Conservation (phyloP, 352 stramenopile genomes). For the Blastocystis sp. region DNA sequence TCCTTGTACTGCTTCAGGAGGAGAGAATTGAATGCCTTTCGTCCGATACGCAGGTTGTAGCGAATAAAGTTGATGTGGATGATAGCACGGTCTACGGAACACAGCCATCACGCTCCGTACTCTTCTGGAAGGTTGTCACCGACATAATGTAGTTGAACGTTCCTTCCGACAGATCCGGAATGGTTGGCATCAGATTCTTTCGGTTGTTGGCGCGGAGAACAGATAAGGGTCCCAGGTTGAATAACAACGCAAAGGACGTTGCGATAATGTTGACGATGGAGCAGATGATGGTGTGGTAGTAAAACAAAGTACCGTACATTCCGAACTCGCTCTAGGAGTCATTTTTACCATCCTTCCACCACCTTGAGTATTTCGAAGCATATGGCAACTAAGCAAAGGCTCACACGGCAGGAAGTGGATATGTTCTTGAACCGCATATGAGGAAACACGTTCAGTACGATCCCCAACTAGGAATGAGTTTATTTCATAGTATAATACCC, state of each 20-base stretch:
- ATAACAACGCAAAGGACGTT: slow-evolving; percentile 47
- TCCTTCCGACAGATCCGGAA: slow-evolving; percentile 60
- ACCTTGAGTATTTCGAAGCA: slow-evolving; percentile 55
- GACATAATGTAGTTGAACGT: slow-evolving; percentile 66
- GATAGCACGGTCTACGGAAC: slow-evolving; percentile 18
- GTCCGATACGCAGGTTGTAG: slow-evolving; percentile 30
- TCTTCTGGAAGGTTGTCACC: slow-evolving; percentile 56
- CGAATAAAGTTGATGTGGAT: slow-evolving; percentile 67
- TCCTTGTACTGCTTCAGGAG: slow-evolving; percentile 54
- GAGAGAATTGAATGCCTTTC: slow-evolving; percentile 61
- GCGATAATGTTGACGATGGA: slow-evolving; percentile 51
- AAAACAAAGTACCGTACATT: slow-evolving; percentile 57
- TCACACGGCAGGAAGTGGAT: slow-evolving; percentile 46
- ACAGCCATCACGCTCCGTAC: neutral
- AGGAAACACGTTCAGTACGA: slow-evolving; percentile 55
- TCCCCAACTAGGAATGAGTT: slow-evolving; percentile 29
- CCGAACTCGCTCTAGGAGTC: slow-evolving; percentile 7
- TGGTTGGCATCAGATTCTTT: slow-evolving; percentile 62
- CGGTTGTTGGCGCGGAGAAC: slow-evolving; percentile 57
- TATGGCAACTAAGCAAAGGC: slow-evolving; percentile 42
- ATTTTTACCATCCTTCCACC: neutral
- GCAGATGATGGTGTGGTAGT: slow-evolving; percentile 55
- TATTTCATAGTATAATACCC: neutral
- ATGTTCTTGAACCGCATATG: slow-evolving; percentile 46
- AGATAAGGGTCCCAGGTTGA: slow-evolving; percentile 57